Percentiles rank a stretch among this genome's conserved stretches.
These are phyloP conservation scores for Solidago caesia DNA, from an alignment of 129 eudicot species.

Conservation along the genomic window DNA sequence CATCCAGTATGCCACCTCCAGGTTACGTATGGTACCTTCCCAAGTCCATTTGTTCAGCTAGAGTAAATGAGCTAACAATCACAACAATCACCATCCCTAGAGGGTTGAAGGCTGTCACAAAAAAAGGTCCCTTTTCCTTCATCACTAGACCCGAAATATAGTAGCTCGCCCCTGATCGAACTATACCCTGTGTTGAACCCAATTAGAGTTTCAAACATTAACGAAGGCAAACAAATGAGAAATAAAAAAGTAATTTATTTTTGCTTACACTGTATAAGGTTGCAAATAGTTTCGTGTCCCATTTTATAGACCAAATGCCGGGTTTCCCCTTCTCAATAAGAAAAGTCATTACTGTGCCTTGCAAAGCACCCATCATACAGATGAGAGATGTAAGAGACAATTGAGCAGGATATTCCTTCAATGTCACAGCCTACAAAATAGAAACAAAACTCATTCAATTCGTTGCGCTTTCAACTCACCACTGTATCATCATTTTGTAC, in stretches of 20 bases:
- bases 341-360: conserved; percentile 54
- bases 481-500: conserved; percentile 14
- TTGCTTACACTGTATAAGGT: conserved; percentile 58
- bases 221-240: neutral
- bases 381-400: conserved; percentile 66
- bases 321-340: conserved; percentile 47
- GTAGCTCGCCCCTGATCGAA: conserved; percentile 58
- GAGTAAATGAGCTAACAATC: conserved; percentile 47
- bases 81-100: conserved; percentile 61
- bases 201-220: neutral
- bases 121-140: conserved; percentile 61
- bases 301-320: conserved; percentile 54
- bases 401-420: conserved; percentile 67
- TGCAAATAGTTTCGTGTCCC: conserved; percentile 62
- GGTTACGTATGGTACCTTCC: neutral
- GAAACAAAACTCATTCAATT: neutral
- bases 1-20: no score
- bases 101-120: conserved; percentile 63
- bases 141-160: conserved; percentile 52
- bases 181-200: conserved; percentile 44
- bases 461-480: neutral
- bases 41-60: conserved; percentile 45
- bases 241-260: neutral
- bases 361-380: conserved; percentile 57
- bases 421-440: conserved; percentile 52